phyloP scores from a whole-genome alignment of 1,284 basidiomycete genomes.

The Papiliotrema flavescens region DNA sequence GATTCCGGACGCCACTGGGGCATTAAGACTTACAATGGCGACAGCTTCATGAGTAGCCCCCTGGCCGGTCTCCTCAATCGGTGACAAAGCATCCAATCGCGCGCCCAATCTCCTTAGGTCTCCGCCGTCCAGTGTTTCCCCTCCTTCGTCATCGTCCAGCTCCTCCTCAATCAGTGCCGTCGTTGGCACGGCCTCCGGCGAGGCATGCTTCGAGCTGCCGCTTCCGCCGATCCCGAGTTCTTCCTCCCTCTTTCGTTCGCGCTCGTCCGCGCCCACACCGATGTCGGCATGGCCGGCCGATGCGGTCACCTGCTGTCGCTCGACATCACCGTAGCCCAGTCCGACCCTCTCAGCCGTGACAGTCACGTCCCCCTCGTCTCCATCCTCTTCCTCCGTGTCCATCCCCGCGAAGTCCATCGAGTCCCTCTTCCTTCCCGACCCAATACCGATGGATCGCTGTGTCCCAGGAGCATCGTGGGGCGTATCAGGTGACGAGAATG shows the following conservation, averaged over 20 bases:
- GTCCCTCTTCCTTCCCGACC: not conserved
- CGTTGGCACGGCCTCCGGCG: not conserved
- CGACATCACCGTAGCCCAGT: constrained; percentile 2
- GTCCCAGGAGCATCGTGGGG: not conserved
- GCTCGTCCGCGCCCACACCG: not conserved
- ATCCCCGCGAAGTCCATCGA: not conserved
- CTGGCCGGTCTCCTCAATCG: constrained; percentile 1
- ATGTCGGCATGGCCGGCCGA: too few species aligned
- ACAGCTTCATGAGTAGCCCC: constrained; percentile 15
- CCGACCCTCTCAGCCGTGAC: not conserved
- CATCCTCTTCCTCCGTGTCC: constrained; percentile 1
- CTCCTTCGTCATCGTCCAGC: constrained; percentile 3
- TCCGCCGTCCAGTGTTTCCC: constrained; percentile 14
- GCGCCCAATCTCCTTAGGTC: constrained; percentile 1
- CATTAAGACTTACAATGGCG: not conserved
- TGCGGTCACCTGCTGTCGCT: not conserved
- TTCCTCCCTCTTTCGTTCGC: not conserved
- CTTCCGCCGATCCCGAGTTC: not conserved
- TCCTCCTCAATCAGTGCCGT: not conserved
- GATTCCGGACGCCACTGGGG: too few species aligned
- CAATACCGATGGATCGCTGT: not conserved
- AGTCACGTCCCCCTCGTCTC: not conserved
- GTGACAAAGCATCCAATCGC: not conserved
- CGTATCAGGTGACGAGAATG: not conserved
- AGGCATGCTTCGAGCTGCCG: not conserved